Base-by-base conservation (phyloP, 108 stramenopile genomes). In the Skeletonema potamos region DNA sequence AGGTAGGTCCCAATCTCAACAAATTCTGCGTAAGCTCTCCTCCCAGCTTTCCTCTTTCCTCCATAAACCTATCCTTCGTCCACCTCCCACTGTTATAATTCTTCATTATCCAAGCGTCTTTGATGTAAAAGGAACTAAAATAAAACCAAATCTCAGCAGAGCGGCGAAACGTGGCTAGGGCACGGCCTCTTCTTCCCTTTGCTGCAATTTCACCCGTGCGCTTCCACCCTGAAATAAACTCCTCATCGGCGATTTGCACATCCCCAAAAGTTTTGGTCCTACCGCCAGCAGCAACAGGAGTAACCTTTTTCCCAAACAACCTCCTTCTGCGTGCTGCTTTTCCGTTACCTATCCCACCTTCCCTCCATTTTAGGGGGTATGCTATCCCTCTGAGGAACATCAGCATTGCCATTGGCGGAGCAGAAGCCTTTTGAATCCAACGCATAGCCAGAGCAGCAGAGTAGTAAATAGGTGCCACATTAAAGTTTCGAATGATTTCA, bases 1-100 rank as follows among this genome's bases (percentile, higher is more conserved):
- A 97, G 4, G 95, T 96, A 2, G 98, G 98, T 51, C 98, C 98
- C 44, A 98, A 74, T 70, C 87, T 91, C 30, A 98, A 77, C 56
- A 97, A 76, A 62, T 92, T 96, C 66, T 96, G 92, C 17, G 94
- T 93, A n/a, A 97, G 70, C 56, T 91, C 88, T 24, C 84, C 87
- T 27, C 92, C 92, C 55, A 96, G 67, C 69, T 88, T 87, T 2
- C 84, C 83, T 54, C 94, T 73, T 58, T 91, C 91, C 54, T 82
- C 79, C 34, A 71, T 82, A 60, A 91, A 87, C 37, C 72, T 84
- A 36, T 89, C 86, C 62, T 91, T 84, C 20, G 81, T 66, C 90
- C 89, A 91, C 43, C 81, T 66, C 0, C 94, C 92, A 66, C 81
- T 91, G 18, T 89, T 75, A 54, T 84, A 86, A 55, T 85, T 89